Conservation (phyloP, 225 moss, liverwort and hornwort species). For the Physcomitrellopsis africana region DNA sequence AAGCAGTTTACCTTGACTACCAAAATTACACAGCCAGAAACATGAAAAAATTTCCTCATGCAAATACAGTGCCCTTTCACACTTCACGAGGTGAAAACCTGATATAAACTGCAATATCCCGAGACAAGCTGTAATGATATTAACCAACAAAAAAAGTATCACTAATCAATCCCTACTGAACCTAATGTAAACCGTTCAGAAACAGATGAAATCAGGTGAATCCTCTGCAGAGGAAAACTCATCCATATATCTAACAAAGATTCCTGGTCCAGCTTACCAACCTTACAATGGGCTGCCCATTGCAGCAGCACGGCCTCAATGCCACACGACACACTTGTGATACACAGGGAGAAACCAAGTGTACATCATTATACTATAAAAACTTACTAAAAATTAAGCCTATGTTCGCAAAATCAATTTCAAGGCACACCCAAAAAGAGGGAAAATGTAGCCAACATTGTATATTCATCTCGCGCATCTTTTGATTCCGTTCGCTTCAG, state of each 20-base stretch:
- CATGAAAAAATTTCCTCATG: too few relatives aligned
- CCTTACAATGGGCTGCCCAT: constrained; percentile 7
- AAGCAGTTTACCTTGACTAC: too few relatives aligned
- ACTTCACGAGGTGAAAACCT: too few relatives aligned
- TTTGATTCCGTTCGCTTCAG: constrained; percentile 42
- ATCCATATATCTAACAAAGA: constrained; percentile 24
- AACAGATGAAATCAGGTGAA: not conserved
- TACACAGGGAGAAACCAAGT: constrained; percentile 27
- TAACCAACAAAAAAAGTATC: too few relatives aligned
- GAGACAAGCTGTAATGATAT: too few relatives aligned
- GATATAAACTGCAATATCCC: too few relatives aligned
- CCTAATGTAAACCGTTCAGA: not conserved
- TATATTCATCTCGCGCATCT: constrained; percentile 25
- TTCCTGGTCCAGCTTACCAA: not conserved
- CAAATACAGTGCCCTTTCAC: too few relatives aligned
- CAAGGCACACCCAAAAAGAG: constrained; percentile 30
- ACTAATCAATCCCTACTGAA: too few relatives aligned
- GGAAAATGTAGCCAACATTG: constrained; percentile 9
- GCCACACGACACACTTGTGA: constrained; percentile 28
- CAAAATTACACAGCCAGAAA: too few relatives aligned
- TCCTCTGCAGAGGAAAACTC: constrained; percentile 6
- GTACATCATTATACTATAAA: constrained; percentile 8
- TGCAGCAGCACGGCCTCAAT: constrained; percentile 16
- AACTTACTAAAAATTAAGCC: constrained; percentile 21
- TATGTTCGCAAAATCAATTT: constrained; percentile 48